These are phyloP conservation scores for Phellinidium pouzarii DNA, from an alignment of 1,284 basidiomycete species.

Conservation along the genomic window DNA sequence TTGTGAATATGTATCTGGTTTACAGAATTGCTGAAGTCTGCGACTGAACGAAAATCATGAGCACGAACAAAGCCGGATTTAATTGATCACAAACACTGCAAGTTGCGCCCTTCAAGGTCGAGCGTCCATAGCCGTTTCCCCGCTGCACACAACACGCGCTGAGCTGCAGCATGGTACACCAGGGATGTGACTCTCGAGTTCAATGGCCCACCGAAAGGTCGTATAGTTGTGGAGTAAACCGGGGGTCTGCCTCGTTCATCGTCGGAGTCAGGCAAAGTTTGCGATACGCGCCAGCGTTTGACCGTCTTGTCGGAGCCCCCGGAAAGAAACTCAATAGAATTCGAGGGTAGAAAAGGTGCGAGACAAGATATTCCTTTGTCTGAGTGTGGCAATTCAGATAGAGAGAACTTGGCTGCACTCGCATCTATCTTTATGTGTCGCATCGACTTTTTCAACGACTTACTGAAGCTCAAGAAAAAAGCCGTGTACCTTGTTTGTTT, in stretches of 20 bases:
- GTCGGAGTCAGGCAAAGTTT: neutral
- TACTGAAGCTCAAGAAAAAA: neutral
- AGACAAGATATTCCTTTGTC: conserved; percentile 35
- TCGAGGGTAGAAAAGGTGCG: conserved; percentile 26
- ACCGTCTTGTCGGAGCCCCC: conserved; percentile 40
- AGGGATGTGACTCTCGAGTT: conserved; percentile 1
- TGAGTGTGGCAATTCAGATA: conserved; percentile 21
- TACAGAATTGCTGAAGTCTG: conserved; percentile 34
- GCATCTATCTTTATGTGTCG: neutral
- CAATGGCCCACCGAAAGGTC: neutral
- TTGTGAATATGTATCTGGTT: conserved; percentile 42
- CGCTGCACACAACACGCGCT: conserved; percentile 19
- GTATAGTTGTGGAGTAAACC: neutral
- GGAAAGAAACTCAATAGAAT: conserved; percentile 34
- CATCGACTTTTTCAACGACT: too few relatives aligned
- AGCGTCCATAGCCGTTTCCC: conserved; percentile 30
- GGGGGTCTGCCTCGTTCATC: neutral
- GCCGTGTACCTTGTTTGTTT: neutral
- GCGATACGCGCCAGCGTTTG: conserved; percentile 32
- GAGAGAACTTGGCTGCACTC: conserved; percentile 20
- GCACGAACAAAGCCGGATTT: neutral
- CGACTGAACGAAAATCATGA: conserved; percentile 6
- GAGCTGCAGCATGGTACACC: neutral
- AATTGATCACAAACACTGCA: conserved; percentile 14
- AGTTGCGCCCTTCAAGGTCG: conserved; percentile 27